These are phyloP conservation scores for Paxillus involutus DNA, from an alignment of 768 basidiomycete species.

Conservation along the genomic window DNA sequence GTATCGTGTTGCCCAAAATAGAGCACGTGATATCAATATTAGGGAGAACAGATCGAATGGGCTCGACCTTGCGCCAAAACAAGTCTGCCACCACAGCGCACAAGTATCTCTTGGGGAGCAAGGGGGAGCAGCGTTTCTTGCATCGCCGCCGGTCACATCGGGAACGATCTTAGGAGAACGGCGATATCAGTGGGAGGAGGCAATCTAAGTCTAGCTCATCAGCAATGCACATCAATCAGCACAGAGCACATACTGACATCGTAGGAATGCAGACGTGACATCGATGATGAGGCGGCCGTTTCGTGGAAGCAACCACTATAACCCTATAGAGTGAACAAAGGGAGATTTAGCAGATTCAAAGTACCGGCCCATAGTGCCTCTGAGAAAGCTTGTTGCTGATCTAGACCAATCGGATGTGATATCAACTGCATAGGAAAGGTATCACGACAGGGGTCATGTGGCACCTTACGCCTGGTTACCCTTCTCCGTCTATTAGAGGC, in stretches of 20 bases:
- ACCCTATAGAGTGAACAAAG: constrained; percentile 24
- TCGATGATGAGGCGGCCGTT: constrained; percentile 4
- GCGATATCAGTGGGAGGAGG: not conserved
- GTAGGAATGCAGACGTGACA: constrained; percentile 2
- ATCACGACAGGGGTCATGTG: constrained; percentile 12
- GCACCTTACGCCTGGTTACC: constrained; percentile 4
- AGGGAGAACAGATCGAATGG: not conserved
- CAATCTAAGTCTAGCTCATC: not conserved
- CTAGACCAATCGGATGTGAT: constrained; percentile 1
- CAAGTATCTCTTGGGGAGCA: not conserved
- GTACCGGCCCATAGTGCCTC: not conserved
- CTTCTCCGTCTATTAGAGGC: constrained; percentile 5
- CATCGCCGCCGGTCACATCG: constrained; percentile 5
- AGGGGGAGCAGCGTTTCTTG: not conserved
- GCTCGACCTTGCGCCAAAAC: constrained; percentile 6
- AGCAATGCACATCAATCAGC: constrained; percentile 6
- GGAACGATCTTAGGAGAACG: constrained; percentile 7
- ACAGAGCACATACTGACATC: constrained; percentile 7
- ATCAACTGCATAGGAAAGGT: constrained; percentile 4
- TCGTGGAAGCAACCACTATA: constrained; percentile 15
- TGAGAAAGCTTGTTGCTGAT: not conserved
- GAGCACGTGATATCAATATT: constrained; percentile 5
- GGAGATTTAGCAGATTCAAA: constrained; percentile 18
- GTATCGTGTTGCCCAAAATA: not conserved
- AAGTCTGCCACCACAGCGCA: not conserved